Conservation (phyloP, 139 green algal genomes). For the Edaphochlamys debaryana region DNA sequence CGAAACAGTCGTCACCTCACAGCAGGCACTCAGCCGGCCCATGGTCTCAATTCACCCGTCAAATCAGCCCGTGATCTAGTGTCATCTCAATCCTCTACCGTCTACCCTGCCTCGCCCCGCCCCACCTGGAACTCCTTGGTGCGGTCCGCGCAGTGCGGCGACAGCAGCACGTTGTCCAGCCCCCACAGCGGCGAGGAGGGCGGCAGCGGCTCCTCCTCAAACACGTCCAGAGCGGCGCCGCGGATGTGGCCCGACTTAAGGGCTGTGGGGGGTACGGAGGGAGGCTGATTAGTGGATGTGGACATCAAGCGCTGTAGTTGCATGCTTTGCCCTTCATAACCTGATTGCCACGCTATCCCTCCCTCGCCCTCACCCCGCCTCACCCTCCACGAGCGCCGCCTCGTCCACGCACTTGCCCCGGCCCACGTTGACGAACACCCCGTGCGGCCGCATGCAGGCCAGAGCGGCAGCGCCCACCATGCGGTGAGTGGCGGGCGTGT, state of each 20-base stretch:
- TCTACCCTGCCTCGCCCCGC: neutral
- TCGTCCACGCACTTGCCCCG: constrained; percentile 84
- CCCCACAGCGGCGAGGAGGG: constrained; percentile 80
- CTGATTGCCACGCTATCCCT: too few relatives aligned
- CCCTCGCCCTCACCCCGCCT: too few relatives aligned
- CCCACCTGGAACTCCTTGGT: constrained; percentile 60
- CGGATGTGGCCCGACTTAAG: constrained; percentile 69
- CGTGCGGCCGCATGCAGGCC: constrained; percentile 72
- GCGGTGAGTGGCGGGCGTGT: constrained; percentile 71
- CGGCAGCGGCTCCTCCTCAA: constrained; percentile 80
- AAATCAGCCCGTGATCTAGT: neutral
- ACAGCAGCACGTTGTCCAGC: constrained; percentile 83
- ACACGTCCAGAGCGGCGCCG: constrained; percentile 86
- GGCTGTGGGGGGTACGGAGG: constrained; percentile 55
- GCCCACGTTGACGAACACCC: constrained; percentile 87
- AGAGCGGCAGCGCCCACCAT: constrained; percentile 67
- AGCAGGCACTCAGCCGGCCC: too few relatives aligned
- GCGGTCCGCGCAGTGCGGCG: constrained; percentile 76
- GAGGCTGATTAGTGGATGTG: too few relatives aligned
- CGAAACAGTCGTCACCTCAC: too few relatives aligned
- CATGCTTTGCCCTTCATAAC: too few relatives aligned
- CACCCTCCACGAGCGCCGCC: constrained; percentile 72
- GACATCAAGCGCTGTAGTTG: too few relatives aligned
- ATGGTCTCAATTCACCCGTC: neutral
- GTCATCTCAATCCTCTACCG: constrained; percentile 23